Evolutionary conservation across 2,329 filamentous ascomycete species (phyloP).

Genomic region (Trichoderma arundinaceum): DNA sequence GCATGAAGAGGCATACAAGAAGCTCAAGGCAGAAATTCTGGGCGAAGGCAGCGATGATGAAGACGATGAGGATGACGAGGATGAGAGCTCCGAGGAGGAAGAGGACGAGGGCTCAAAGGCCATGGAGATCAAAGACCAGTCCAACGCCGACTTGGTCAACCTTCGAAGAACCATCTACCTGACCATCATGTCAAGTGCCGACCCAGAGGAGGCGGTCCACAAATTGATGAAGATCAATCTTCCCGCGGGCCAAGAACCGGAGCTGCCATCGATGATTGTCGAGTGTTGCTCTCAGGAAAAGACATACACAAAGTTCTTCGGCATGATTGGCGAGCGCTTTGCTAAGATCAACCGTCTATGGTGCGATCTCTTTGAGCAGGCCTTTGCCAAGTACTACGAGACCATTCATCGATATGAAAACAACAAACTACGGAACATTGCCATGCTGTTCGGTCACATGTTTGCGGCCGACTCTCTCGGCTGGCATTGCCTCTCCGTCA

Average conservation of each 20-base stretch:
- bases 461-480: slow-evolving; percentile 86
- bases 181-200: slow-evolving; percentile 95
- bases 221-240: slow-evolving; percentile 95
- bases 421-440: slow-evolving; percentile 92
- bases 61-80: slow-evolving; percentile 68
- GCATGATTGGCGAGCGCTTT: slow-evolving; percentile 90
- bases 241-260: slow-evolving; percentile 82
- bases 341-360: slow-evolving; percentile 95
- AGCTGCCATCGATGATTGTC: slow-evolving; percentile 95
- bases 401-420: slow-evolving; percentile 98
- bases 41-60: slow-evolving; percentile 90
- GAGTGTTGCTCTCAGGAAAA: slow-evolving; percentile 97
- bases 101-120: slow-evolving; percentile 80
- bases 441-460: slow-evolving; percentile 91
- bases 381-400: slow-evolving; percentile 92
- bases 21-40: slow-evolving; percentile 89
- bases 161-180: slow-evolving; percentile 93
- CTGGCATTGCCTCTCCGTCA: slow-evolving; percentile 84
- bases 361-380: slow-evolving; percentile 89
- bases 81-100: slow-evolving; percentile 73
- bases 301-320: slow-evolving; percentile 97
- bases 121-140: slow-evolving; percentile 97
- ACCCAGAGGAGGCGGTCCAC: slow-evolving; percentile 95
- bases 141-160: slow-evolving; percentile 93
- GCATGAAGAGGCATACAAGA: slow-evolving; percentile 88